Conservation (phyloP, 768 basidiomycete species). For the Termitomyces sp. region DNA sequence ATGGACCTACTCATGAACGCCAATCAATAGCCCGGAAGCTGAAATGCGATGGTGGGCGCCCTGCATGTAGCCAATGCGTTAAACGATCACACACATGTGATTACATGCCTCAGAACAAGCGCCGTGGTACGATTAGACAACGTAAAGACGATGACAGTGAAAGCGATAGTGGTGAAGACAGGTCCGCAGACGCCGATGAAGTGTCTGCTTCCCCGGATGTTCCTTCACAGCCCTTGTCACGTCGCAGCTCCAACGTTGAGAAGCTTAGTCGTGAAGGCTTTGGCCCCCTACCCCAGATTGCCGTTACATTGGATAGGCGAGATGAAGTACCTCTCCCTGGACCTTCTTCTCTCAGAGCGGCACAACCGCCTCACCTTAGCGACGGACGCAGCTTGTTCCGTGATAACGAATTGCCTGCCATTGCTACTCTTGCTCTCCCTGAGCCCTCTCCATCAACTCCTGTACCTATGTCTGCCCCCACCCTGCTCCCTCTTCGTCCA, state of each 20-base stretch:
- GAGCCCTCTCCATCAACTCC: slow-evolving; percentile 52
- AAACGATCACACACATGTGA: slow-evolving; percentile 78
- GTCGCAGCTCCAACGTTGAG: slow-evolving; percentile 45
- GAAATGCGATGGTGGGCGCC: slow-evolving; percentile 83
- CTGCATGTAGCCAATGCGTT: slow-evolving; percentile 76
- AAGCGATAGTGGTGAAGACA: slow-evolving; percentile 58
- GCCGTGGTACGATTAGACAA: slow-evolving; percentile 54
- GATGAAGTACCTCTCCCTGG: slow-evolving; percentile 38
- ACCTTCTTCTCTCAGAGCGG: slow-evolving; percentile 32
- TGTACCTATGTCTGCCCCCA: slow-evolving; percentile 57
- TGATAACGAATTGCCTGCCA: slow-evolving; percentile 66
- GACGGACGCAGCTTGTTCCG: slow-evolving; percentile 43
- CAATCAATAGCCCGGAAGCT: slow-evolving; percentile 67
- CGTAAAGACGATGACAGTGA: slow-evolving; percentile 66
- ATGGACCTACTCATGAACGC: slow-evolving; percentile 9
- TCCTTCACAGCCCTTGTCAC: slow-evolving; percentile 40
- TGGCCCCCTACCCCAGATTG: slow-evolving; percentile 35
- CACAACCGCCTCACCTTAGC: slow-evolving; percentile 24
- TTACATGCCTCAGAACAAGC: slow-evolving; percentile 74
- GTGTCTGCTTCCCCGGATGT: slow-evolving; percentile 58
- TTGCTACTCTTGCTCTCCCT: slow-evolving; percentile 61
- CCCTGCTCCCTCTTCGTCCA: slow-evolving; percentile 59
- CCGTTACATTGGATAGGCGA: slow-evolving; percentile 38
- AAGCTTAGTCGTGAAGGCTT: slow-evolving; percentile 34
- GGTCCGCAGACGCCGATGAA: slow-evolving; percentile 46